phyloP scores from a whole-genome alignment of 768 basidiomycete genomes.

The Xerocomellus amylosporus region DNA sequence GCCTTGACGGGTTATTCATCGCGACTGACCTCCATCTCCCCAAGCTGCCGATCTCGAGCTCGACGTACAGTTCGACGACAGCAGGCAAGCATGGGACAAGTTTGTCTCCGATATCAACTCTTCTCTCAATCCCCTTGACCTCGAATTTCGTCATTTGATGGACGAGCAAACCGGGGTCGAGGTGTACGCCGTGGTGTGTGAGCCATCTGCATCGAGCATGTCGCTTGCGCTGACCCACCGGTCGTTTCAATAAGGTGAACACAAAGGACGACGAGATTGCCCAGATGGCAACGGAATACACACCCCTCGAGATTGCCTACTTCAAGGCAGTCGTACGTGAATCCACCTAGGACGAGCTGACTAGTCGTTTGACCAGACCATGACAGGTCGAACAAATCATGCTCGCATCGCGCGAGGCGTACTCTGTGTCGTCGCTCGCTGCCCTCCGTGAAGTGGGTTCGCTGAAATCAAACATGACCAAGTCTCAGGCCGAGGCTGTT shows the following conservation, averaged over 20 bases:
- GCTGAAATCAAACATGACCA: slow-evolving; percentile 64
- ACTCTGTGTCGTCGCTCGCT: slow-evolving; percentile 71
- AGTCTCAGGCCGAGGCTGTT: slow-evolving; percentile 70
- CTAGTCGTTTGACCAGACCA: not conserved
- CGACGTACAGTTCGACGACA: slow-evolving; percentile 41
- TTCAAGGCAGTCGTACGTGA: slow-evolving; percentile 78
- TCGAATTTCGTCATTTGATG: slow-evolving; percentile 62
- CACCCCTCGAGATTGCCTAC: slow-evolving; percentile 72
- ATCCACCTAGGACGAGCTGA: not conserved
- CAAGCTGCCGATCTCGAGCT: slow-evolving; percentile 54
- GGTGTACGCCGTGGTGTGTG: slow-evolving; percentile 67
- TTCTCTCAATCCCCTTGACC: slow-evolving; percentile 63
- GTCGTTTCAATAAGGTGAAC: slow-evolving; percentile 56
- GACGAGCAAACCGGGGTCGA: slow-evolving; percentile 65
- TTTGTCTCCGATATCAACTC: slow-evolving; percentile 62
- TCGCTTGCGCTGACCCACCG: not conserved
- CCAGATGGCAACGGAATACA: slow-evolving; percentile 82
- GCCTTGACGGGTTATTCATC: not conserved
- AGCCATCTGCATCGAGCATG: not conserved
- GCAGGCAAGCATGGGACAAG: slow-evolving; percentile 50
- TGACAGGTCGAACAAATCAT: slow-evolving; percentile 83
- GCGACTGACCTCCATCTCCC: slow-evolving; percentile 1
- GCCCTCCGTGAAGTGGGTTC: slow-evolving; percentile 68
- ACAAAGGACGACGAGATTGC: slow-evolving; percentile 77
- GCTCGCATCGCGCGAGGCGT: slow-evolving; percentile 70